Conservation (phyloP, 768 basidiomycete genomes). For the Mrakia frigida region DNA sequence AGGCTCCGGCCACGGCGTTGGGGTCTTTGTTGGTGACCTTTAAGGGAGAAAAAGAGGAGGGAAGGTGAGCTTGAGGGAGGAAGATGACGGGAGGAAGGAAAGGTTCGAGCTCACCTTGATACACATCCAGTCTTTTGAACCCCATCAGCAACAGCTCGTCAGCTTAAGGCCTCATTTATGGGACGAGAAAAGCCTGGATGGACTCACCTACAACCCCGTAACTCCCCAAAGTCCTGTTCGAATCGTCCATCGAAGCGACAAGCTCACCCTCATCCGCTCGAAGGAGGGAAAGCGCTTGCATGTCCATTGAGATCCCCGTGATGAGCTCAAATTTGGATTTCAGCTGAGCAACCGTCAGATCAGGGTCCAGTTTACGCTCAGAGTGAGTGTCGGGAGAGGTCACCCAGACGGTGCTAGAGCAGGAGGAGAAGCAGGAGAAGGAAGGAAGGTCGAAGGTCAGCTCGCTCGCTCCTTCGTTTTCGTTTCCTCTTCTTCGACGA, state of each 20-base stretch:
- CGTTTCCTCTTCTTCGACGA: not conserved
- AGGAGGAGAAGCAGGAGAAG: not conserved
- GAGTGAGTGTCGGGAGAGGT: constrained; percentile 82
- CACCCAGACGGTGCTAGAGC: constrained; percentile 58
- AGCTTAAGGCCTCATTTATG: not conserved
- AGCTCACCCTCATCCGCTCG: constrained; percentile 56
- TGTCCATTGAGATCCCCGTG: constrained; percentile 76
- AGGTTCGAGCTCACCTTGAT: constrained; percentile 58
- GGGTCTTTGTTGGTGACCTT: constrained; percentile 76
- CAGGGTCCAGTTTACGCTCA: constrained; percentile 75
- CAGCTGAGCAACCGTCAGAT: constrained; percentile 67
- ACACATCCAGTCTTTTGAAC: constrained; percentile 62
- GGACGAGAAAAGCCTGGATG: not conserved
- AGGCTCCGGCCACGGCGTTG: constrained; percentile 66
- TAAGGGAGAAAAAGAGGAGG: not conserved
- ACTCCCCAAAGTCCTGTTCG: constrained; percentile 61
- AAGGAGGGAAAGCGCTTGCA: constrained; percentile 64
- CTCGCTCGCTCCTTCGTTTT: not conserved
- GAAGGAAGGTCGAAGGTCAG: not conserved
- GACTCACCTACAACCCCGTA: constrained; percentile 56
- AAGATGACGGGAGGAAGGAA: not conserved
- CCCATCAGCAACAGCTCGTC: not conserved
- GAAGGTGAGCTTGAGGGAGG: not conserved
- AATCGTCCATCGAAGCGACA: constrained; percentile 53
- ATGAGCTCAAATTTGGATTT: constrained; percentile 83